Base-by-base conservation (phyloP, 495 filamentous ascomycete species). In the Daldinia grandis region DNA sequence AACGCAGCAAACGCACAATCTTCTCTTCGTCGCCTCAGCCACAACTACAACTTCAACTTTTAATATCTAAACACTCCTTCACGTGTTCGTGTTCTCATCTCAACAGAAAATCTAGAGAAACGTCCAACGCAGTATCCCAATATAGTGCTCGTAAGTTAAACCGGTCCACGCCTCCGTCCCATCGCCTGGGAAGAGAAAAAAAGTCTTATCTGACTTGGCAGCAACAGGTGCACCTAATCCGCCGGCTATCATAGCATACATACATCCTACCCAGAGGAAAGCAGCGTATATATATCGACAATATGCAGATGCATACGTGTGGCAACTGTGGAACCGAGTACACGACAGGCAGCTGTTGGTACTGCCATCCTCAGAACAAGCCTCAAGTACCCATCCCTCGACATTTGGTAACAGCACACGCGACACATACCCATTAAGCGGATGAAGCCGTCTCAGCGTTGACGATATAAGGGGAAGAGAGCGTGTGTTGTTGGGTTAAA, bases 301-400 rank as follows among this genome's bases (percentile, higher is more conserved):
- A 68, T 21, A 72, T 74, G 75, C 68, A 76, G 68, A 76, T 77
- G 75, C 75, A 77, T 38, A 77, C 70, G 33, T 77, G 75, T 58
- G 75, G 73, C 37, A 75, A 77, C 73, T 77, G 75, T 62, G 75
- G 75, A 56, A 77, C 75, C 27, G 75, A 77, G 67, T 77, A 77
- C 62, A 77, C 75, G 37, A 75, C 73, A 65, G 75, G 75, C 58
- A 77, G 75, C 71, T 77, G 75, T 72, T 77, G 75, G 75, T 77
- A 77, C 61, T 77, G 75, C 60, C 75, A 77, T 76, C 75, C 75
- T 25, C 75, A 77, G 65, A 72, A 73, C 59, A 66, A 49, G 58
- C 64, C 66, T 68, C 61, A 62, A 50, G 25, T 42, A 62, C 54
- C 57, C 17, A 24, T 12, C 19, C 42, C 17, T 24, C 42, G 19